A percentile compares a stretch with the other conserved stretches of the same genome.
Evolutionary conservation across 2,329 filamentous ascomycete species (phyloP).

Genomic region (Neofusicoccum kwambonambiense): DNA sequence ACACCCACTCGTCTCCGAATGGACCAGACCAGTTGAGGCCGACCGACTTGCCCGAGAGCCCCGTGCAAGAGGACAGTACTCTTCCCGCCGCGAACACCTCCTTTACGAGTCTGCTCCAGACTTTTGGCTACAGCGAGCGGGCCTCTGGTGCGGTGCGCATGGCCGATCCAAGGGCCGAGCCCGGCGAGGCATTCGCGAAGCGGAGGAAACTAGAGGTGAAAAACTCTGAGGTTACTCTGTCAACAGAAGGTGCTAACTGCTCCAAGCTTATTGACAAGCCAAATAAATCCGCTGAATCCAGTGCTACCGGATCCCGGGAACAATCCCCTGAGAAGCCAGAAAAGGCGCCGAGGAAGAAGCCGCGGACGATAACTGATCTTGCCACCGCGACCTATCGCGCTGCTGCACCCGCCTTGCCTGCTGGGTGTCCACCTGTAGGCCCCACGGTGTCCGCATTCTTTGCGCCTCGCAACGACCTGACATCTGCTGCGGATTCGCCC

Average conservation of each 20-base stretch:
- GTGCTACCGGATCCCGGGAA: no score
- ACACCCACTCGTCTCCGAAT: constrained; percentile 24
- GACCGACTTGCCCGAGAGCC: neutral
- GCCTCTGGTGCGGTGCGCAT: neutral
- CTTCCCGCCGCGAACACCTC: constrained; percentile 6
- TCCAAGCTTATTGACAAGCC: neutral
- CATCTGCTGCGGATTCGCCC: neutral
- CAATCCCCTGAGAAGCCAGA: constrained; percentile 14
- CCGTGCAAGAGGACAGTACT: neutral
- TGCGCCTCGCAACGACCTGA: constrained; percentile 20
- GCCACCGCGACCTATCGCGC: constrained; percentile 35
- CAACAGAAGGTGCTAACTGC: neutral
- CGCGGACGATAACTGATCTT: constrained; percentile 40
- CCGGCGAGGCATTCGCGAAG: constrained; percentile 26
- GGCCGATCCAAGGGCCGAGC: neutral
- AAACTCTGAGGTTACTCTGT: neutral
- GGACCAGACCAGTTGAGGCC: constrained; percentile 20
- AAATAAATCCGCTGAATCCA: neutral
- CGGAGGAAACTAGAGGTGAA: constrained; percentile 31
- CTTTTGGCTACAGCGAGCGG: constrained; percentile 27
- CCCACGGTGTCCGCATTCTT: constrained; percentile 28
- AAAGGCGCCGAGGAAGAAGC: constrained; percentile 38
- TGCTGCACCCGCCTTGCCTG: constrained; percentile 24
- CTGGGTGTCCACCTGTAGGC: neutral
- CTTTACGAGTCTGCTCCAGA: constrained; percentile 31